Conservation (phyloP, 306 rosid genomes). For the Potentilla sterilis region DNA sequence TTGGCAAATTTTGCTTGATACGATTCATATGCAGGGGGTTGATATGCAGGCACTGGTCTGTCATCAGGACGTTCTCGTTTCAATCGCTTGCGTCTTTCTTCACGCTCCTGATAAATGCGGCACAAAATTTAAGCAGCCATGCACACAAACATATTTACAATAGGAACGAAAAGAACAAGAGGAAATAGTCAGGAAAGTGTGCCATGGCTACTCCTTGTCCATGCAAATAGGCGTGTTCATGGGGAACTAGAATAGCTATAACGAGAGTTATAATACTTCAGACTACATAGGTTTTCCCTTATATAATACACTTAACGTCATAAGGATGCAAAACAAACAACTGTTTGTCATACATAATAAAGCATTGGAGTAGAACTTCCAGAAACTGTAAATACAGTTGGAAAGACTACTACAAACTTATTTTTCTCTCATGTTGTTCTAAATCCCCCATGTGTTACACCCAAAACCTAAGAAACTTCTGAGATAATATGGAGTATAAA, state of each 20-base stretch:
- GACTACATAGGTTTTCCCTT: background rate
- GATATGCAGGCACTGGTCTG: conserved; percentile 56
- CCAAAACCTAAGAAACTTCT: background rate
- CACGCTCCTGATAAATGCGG: conserved; percentile 75
- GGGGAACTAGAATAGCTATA: background rate
- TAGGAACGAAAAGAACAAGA: background rate
- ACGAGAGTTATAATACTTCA: background rate
- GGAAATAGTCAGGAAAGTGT: background rate
- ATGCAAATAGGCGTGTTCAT: background rate
- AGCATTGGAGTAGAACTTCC: background rate
- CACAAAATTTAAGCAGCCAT: conserved; percentile 28
- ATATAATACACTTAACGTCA: background rate
- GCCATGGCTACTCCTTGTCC: background rate
- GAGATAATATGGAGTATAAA: background rate
- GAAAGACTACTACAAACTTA: background rate
- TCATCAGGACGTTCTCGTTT: conserved; percentile 91
- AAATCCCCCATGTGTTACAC: background rate
- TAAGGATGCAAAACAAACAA: background rate
- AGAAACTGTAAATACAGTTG: background rate
- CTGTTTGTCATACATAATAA: background rate
- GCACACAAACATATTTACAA: background rate
- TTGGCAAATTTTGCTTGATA: conserved; percentile 54
- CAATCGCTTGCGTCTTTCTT: conserved; percentile 78
- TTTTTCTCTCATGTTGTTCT: background rate
- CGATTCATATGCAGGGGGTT: conserved; percentile 55